Conservation (phyloP, 257 asterid species). For the Solanum appendiculatum region DNA sequence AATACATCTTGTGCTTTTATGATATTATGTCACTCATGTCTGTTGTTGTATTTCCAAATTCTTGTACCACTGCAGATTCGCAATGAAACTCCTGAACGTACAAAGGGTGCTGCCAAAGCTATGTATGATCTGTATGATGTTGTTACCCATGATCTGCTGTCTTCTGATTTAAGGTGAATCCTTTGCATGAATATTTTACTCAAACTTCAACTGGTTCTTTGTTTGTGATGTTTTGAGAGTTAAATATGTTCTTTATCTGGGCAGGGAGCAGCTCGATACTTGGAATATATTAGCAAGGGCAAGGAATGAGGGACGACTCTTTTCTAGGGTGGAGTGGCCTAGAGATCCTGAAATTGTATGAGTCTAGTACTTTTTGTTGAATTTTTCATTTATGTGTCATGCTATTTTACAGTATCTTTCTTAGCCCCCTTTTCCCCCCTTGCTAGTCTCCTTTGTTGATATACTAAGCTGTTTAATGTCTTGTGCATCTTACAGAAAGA, state of each 20-base stretch:
- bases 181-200: conserved; percentile 3
- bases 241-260: conserved; percentile 4
- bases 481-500: conserved; percentile 51
- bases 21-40: neutral
- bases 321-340: conserved; percentile 94
- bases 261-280: conserved; percentile 93
- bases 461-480: neutral
- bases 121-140: conserved; percentile 80
- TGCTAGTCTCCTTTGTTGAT: neutral
- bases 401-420: neutral
- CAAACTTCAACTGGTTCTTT: neutral
- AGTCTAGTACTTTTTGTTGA: neutral
- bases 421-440: neutral
- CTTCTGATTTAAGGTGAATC: conserved; percentile 71
- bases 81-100: conserved; percentile 70
- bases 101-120: conserved; percentile 93
- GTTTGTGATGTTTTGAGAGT: neutral
- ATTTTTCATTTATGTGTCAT: neutral
- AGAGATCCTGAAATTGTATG: conserved; percentile 79
- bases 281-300: conserved; percentile 90
- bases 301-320: conserved; percentile 89
- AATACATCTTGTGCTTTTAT: neutral
- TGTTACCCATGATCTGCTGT: conserved; percentile 85
- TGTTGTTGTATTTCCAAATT: neutral
- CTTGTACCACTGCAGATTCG: conserved; percentile 39